A percentile compares a stretch with the other conserved stretches of the same genome.
Conservation (phyloP, 2,329 filamentous ascomycete genomes). For the Colletotrichum chlorophyti region DNA sequence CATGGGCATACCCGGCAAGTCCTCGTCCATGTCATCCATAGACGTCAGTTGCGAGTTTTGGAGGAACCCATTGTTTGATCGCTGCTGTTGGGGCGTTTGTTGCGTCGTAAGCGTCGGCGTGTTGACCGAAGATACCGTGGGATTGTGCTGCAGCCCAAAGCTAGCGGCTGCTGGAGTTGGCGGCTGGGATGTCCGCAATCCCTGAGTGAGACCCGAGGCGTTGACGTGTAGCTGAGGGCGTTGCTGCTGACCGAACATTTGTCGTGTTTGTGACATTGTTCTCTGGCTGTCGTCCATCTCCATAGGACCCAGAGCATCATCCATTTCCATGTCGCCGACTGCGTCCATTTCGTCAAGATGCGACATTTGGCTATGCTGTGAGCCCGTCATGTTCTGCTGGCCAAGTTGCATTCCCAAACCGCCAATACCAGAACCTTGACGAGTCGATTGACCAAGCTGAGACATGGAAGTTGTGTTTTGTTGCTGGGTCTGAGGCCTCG, state of each 20-base stretch:
- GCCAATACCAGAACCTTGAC: conserved; percentile 22
- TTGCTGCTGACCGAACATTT: conserved; percentile 70
- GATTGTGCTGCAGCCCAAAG: conserved; percentile 88
- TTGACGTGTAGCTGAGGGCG: conserved; percentile 81
- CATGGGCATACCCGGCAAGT: conserved; percentile 68
- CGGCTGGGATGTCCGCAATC: conserved; percentile 83
- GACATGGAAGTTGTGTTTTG: conserved; percentile 24
- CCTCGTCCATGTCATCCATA: conserved; percentile 76
- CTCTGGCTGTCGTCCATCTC: conserved; percentile 68
- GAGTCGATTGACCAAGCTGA: conserved; percentile 23
- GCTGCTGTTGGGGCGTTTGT: conserved; percentile 63
- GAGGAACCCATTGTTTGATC: conserved; percentile 37
- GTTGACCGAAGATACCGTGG: conserved; percentile 96
- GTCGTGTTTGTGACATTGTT: conserved; percentile 73
- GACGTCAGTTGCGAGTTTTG: conserved; percentile 68
- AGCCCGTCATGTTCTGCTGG: conserved; percentile 37
- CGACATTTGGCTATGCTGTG: conserved; percentile 50
- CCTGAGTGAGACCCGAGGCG: conserved; percentile 77
- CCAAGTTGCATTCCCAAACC: conserved; percentile 35
- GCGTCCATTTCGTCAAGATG: conserved; percentile 78
- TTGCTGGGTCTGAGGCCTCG: conserved; percentile 26
- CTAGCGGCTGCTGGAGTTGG: conserved; percentile 80
- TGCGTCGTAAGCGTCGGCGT: conserved; percentile 89
- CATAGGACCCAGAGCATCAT: conserved; percentile 76
- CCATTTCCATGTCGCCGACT: conserved; percentile 96